These are phyloP conservation scores for Ceratonia siliqua DNA, from an alignment of 306 rosid genomes.

Conservation along the genomic window DNA sequence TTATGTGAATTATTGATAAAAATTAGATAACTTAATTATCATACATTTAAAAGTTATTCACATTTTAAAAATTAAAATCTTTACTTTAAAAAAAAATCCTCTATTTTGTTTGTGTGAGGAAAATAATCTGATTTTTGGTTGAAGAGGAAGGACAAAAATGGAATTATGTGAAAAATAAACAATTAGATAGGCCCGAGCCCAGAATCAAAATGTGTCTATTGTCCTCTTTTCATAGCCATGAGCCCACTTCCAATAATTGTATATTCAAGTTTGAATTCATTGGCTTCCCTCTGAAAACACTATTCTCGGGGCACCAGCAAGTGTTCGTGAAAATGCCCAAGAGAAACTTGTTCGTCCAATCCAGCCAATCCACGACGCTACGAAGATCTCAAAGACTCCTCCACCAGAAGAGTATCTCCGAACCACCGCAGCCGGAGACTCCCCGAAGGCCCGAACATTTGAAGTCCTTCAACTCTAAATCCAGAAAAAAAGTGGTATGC, in stretches of 20 bases:
- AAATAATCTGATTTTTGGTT: no score
- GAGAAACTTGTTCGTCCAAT: conserved; percentile 27
- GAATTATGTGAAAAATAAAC: no score
- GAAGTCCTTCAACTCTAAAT: conserved; percentile 12
- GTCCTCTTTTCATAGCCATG: neutral
- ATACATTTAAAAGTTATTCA: no score
- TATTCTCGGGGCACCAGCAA: conserved; percentile 2
- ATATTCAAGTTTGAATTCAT: conserved; percentile 4
- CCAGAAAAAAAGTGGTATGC: conserved; percentile 16
- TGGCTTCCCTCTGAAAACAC: conserved; percentile 36
- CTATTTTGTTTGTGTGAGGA: no score
- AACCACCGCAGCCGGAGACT: neutral
- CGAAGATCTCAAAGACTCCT: conserved; percentile 66
- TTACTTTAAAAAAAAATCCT: no score
- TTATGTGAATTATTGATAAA: no score
- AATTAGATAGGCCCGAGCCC: neutral
- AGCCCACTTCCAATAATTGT: neutral
- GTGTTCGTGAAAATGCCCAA: conserved; percentile 62
- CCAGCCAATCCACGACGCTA: conserved; percentile 28
- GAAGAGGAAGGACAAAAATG: no score
- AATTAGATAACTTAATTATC: no score
- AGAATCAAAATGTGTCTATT: neutral
- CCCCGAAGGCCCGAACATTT: conserved; percentile 2
- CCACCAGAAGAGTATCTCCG: neutral
- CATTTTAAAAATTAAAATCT: no score